A percentile compares a stretch with the other conserved stretches of the same genome.
Evolutionary conservation across 139 green algal genomes (phyloP).

Genomic region (Chlamydomonas sp.): DNA sequence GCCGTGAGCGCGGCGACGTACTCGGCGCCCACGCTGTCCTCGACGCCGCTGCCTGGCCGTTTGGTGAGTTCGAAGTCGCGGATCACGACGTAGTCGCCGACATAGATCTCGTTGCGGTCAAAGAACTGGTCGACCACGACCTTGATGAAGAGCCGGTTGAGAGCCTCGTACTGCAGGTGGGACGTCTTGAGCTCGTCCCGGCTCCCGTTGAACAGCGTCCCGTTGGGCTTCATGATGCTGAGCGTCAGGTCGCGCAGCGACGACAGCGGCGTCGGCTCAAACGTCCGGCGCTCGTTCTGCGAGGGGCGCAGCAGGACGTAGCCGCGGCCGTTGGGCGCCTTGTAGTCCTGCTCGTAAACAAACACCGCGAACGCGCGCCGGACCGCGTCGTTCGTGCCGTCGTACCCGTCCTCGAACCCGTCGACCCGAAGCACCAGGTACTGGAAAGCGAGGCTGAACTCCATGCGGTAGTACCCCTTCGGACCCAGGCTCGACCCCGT

Average conservation of each 20-base stretch:
- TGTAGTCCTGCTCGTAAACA: constrained; percentile 1
- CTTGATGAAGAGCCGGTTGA: neutral
- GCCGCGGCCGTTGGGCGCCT: constrained; percentile 5
- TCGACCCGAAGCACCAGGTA: constrained; percentile 4
- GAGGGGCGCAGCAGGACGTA: constrained; percentile 8
- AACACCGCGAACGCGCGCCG: constrained; percentile 6
- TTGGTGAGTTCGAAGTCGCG: too few species aligned
- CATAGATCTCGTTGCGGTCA: constrained; percentile 12
- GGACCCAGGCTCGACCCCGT: neutral
- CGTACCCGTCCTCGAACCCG: constrained; percentile 1
- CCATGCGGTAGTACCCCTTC: neutral
- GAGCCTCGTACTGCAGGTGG: neutral
- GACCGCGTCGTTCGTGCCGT: constrained; percentile 9
- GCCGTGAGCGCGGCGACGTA: neutral
- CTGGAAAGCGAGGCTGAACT: constrained; percentile 8
- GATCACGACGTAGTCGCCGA: constrained; percentile 2
- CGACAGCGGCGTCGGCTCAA: neutral
- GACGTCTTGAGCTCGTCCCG: neutral
- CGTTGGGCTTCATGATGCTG: constrained; percentile 2
- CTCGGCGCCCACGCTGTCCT: neutral
- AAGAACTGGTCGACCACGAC: neutral
- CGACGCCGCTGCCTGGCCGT: neutral
- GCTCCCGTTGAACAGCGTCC: constrained; percentile 15
- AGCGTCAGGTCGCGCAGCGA: constrained; percentile 3
- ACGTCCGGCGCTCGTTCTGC: constrained; percentile 1